Base-by-base conservation (phyloP, 148 eudicot species). In the Dysphania ambrosioides region DNA sequence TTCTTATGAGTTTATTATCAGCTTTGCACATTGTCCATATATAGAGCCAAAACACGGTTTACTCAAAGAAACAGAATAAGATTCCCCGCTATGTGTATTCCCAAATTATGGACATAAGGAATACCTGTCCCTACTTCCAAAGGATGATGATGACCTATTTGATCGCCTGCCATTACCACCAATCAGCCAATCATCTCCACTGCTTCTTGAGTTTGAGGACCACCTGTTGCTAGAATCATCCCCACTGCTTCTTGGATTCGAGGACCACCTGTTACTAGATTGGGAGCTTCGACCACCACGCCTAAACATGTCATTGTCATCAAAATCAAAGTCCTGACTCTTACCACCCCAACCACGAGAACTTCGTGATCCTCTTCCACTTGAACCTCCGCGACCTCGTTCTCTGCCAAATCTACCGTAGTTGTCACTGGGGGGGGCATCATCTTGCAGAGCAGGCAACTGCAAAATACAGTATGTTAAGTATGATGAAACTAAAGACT, bases 371-470 rank as follows among this genome's bases (percentile, higher is more conserved):
- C 83, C 79, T 73, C 82, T 80, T 66, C 81, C 81, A 15, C 85
- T 64, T 31, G 40, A 80, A 56, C 87, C 86, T 75, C 88, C 84
- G 60, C 87, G 83, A 68, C 93, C 78, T 81, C 97, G 82, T 0
- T 82, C 97, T 44, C 86, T 81, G 78, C 77, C 79, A 29, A 89
- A 95, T 79, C 86, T 88, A 36, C 98, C 98, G 65, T 95, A 95
- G 80, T 55, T 80, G 70, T 95, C 98, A 72, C 87, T 74, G 68
- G 93, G 75, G 34, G 96, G 98, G 40, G 87, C 97, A 76, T 95
- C 93, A 64, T 95, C 98, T 90, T 95, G 97, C 87, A 95, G 81
- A 59, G 96, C 82, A 76, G 98, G 98, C 87, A 95, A 78, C 98
- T 95, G 90, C 82, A 86, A 44, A 74, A 42, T 56, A 79, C 64